phyloP scores from a whole-genome alignment of 371 early-diverging fungal species.

The Mortierella sp. region DNA sequence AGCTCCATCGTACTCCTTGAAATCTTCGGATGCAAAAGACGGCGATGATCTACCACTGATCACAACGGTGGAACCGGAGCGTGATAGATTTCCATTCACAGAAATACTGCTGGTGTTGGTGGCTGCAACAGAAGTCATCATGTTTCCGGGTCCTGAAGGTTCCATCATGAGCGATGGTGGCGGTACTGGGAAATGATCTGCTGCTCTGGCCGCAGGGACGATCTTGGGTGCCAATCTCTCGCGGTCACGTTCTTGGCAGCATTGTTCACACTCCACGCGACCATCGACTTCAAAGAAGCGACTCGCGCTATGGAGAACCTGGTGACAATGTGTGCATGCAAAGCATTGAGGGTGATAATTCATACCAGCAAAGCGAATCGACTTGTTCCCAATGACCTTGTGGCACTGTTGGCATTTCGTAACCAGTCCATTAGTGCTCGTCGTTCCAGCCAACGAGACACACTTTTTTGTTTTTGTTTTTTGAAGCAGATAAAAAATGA shows the following conservation, averaged over 20 bases:
- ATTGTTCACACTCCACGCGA: conserved; percentile 67
- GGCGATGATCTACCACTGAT: conserved; percentile 19
- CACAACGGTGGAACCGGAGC: conserved; percentile 24
- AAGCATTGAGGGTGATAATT: conserved; percentile 72
- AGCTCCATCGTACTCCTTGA: too few relatives aligned
- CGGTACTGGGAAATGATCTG: conserved; percentile 44
- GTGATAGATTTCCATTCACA: conserved; percentile 9
- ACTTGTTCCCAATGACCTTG: conserved; percentile 61
- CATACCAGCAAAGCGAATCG: conserved; percentile 61
- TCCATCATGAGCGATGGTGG: conserved; percentile 6
- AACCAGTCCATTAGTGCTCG: conserved; percentile 37
- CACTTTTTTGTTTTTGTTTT: too few relatives aligned
- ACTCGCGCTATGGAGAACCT: conserved; percentile 62
- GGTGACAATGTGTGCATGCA: conserved; percentile 61
- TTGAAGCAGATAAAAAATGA: background rate
- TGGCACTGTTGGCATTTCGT: conserved; percentile 63
- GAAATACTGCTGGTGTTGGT: too few relatives aligned
- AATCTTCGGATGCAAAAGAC: background rate
- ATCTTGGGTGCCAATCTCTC: conserved; percentile 41
- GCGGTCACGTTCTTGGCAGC: conserved; percentile 51
- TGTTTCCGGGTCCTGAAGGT: conserved; percentile 28
- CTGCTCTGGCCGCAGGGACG: conserved; percentile 34
- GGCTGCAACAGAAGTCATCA: conserved; percentile 7
- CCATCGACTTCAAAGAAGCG: conserved; percentile 68
- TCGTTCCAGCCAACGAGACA: conserved; percentile 59